phyloP scores from a whole-genome alignment of 352 stramenopile species.

The Globisporangium cylindrosporum region DNA sequence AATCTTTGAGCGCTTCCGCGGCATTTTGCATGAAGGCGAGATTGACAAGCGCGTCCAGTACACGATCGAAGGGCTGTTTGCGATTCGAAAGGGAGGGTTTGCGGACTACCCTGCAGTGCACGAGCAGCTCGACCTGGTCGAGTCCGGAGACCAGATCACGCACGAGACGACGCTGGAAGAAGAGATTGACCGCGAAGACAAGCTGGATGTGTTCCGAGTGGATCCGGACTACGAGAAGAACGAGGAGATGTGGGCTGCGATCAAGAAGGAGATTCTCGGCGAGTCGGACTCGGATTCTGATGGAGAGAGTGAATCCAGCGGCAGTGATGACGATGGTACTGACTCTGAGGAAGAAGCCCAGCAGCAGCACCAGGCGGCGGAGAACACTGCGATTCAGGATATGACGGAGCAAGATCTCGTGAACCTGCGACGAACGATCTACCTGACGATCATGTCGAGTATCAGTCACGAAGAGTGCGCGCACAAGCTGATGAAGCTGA shows the following conservation, averaged over 20 bases:
- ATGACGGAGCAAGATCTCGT: conserved; percentile 97
- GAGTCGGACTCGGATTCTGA: conserved; percentile 87
- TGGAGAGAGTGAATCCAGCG: conserved; percentile 40
- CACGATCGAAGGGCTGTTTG: conserved; percentile 97
- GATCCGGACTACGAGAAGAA: conserved; percentile 96
- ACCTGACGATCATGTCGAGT: conserved; percentile 99
- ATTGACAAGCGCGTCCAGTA: conserved; percentile 98
- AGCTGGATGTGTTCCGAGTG: conserved; percentile 95
- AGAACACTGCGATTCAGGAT: conserved; percentile 88
- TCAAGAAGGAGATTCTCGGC: conserved; percentile 96
- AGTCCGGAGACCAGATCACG: conserved; percentile 98
- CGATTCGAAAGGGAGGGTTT: conserved; percentile 95
- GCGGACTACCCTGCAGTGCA: conserved; percentile 93
- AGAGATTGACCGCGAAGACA: conserved; percentile 94
- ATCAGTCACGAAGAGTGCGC: conserved; percentile 98
- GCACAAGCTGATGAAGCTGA: conserved; percentile 98
- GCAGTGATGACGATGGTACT: conserved; percentile 51
- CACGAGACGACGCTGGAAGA: conserved; percentile 97
- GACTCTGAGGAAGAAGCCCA: conserved; percentile 22
- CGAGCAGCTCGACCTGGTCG: conserved; percentile 96
- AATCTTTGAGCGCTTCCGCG: conserved; percentile 97
- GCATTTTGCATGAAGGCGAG: conserved; percentile 96
- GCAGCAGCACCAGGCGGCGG: conserved; percentile 22
- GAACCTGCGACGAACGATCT: conserved; percentile 98
- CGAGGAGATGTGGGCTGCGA: conserved; percentile 94